A percentile compares a stretch with the other conserved stretches of the same genome.
Evolutionary conservation across 2,329 filamentous ascomycete genomes (phyloP).

Genomic region (Xylariales sp.): DNA sequence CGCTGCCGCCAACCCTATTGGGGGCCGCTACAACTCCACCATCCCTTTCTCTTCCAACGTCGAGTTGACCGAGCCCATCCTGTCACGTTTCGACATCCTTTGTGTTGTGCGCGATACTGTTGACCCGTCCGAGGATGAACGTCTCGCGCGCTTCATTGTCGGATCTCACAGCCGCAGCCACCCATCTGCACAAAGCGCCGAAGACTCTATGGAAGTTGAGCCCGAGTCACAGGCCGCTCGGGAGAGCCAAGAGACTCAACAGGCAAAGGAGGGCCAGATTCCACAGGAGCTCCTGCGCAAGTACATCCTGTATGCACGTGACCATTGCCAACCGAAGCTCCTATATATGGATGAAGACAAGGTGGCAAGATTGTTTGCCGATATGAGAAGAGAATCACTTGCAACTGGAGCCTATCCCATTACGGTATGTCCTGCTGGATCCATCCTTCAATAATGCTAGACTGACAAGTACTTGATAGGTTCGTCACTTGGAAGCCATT

Average conservation of each 20-base stretch:
- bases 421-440: constrained; percentile 61
- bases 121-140: constrained; percentile 86
- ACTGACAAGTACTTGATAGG: constrained; percentile 43
- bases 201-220: constrained; percentile 60
- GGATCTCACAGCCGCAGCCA: constrained; percentile 91
- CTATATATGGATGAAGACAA: constrained; percentile 99
- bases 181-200: constrained; percentile 44
- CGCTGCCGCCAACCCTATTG: constrained; percentile 92
- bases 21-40: constrained; percentile 93
- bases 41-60: constrained; percentile 96
- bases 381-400: constrained; percentile 89
- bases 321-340: constrained; percentile 84
- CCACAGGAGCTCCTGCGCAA: constrained; percentile 88
- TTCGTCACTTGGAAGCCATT: constrained; percentile 95
- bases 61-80: constrained; percentile 91
- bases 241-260: constrained; percentile 23
- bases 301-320: constrained; percentile 92
- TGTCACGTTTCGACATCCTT: constrained; percentile 96
- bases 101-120: constrained; percentile 95
- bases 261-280: constrained; percentile 62
- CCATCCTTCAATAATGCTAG: not conserved
- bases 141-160: constrained; percentile 90
- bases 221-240: constrained; percentile 40
- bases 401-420: constrained; percentile 97
- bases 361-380: constrained; percentile 85